These are phyloP conservation scores for Penicillium robsamsonii DNA, from an alignment of 495 filamentous ascomycete species.

Conservation along the genomic window DNA sequence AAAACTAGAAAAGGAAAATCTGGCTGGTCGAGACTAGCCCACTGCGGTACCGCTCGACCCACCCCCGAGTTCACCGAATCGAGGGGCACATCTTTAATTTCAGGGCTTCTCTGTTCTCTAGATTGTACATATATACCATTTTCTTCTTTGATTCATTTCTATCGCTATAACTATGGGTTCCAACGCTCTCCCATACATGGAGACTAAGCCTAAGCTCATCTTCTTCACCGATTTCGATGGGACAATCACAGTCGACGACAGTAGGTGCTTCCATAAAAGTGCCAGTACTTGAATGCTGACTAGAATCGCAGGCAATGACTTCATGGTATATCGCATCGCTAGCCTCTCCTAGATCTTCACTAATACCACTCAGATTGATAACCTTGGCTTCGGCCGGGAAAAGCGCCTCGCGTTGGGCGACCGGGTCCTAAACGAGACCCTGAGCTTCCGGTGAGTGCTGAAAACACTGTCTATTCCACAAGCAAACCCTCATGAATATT, in stretches of 20 bases:
- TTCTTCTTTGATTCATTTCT: conserved; percentile 7
- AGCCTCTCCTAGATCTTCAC: not conserved
- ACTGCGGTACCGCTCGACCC: conserved; percentile 14
- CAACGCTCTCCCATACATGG: conserved; percentile 48
- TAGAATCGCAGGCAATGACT: conserved; percentile 73
- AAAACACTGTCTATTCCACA: not conserved
- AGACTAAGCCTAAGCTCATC: conserved; percentile 74
- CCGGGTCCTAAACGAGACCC: conserved; percentile 64
- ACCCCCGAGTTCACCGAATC: conserved; percentile 16
- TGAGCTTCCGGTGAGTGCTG: conserved; percentile 63
- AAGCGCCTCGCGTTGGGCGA: conserved; percentile 64
- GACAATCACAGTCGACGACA: conserved; percentile 87
- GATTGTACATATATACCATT: not conserved
- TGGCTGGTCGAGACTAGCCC: conserved; percentile 16
- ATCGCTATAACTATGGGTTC: conserved; percentile 31
- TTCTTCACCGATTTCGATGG: conserved; percentile 99
- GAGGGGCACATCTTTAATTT: conserved; percentile 16
- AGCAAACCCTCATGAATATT: not conserved
- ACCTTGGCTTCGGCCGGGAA: conserved; percentile 73
- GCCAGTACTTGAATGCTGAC: conserved; percentile 20
- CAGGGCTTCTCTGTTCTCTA: not conserved
- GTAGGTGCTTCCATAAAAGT: conserved; percentile 38
- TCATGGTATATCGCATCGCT: conserved; percentile 52
- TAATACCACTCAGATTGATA: conserved; percentile 66
- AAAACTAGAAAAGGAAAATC: conserved; percentile 18